Evolutionary conservation across 495 filamentous ascomycete genomes (phyloP).

Genomic region (Aspergillus kassunensis): DNA sequence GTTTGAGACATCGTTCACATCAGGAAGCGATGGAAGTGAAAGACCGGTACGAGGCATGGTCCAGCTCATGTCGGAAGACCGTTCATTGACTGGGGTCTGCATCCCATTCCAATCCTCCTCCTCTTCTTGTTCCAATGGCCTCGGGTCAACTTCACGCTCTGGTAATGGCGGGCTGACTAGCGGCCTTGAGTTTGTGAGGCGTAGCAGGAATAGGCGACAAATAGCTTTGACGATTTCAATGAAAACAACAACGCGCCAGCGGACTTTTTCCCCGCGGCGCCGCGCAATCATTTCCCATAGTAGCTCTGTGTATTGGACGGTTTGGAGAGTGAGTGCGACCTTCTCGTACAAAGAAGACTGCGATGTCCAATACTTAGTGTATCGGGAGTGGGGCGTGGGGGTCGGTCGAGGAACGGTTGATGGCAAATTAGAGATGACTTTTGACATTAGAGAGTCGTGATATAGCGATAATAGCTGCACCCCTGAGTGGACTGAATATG

Average conservation of each 20-base stretch:
- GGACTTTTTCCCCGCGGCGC: conserved; percentile 71
- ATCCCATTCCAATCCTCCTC: conserved; percentile 44
- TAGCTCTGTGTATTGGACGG: conserved; percentile 89
- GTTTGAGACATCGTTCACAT: conserved; percentile 69
- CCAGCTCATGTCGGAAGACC: conserved; percentile 57
- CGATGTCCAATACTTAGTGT: conserved; percentile 83
- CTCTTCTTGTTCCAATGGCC: conserved; percentile 57
- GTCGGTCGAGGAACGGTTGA: conserved; percentile 40
- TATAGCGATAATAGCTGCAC: conserved; percentile 90
- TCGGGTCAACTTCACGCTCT: conserved; percentile 72
- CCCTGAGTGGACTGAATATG: conserved; percentile 63
- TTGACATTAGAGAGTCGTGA: conserved; percentile 83
- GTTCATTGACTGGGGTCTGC: conserved; percentile 45
- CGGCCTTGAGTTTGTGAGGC: conserved; percentile 79
- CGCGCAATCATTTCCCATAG: conserved; percentile 85
- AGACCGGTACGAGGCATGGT: conserved; percentile 94
- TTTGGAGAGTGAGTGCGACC: conserved; percentile 74
- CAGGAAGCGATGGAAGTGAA: conserved; percentile 74
- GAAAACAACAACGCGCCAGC: conserved; percentile 86
- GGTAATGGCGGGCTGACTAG: conserved; percentile 79
- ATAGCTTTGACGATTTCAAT: conserved; percentile 85
- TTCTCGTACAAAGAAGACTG: conserved; percentile 71
- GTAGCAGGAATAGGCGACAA: conserved; percentile 76
- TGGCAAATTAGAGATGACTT: conserved; percentile 51
- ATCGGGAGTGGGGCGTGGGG: conserved; percentile 76